Evolutionary conservation across 805 yeast genomes (phyloP).

Genomic region (Lipomyces sp.): DNA sequence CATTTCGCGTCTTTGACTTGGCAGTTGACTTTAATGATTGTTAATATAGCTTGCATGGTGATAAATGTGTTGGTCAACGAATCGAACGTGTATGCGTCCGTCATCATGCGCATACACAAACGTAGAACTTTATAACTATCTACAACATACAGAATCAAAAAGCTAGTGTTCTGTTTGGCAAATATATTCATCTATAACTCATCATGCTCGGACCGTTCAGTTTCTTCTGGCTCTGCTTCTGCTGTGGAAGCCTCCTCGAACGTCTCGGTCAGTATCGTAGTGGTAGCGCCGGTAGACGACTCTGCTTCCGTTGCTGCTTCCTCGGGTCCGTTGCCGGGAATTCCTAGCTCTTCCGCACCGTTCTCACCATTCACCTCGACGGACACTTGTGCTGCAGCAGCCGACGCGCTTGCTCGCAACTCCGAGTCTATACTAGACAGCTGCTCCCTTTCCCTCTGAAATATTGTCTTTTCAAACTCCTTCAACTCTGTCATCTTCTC

Average conservation of each 20-base stretch:
- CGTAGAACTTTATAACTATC: not conserved
- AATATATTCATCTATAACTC: slow-evolving; percentile 19
- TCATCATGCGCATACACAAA: not conserved
- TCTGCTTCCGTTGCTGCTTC: slow-evolving; percentile 5
- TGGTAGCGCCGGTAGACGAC: slow-evolving; percentile 2
- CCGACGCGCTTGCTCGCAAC: slow-evolving; percentile 5
- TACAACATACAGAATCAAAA: not conserved
- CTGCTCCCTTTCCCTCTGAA: slow-evolving; percentile 23
- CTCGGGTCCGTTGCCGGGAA: slow-evolving; percentile 5
- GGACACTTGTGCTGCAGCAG: slow-evolving; percentile 7
- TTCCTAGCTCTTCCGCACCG: slow-evolving; percentile 1
- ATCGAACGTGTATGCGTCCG: not conserved
- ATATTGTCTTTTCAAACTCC: slow-evolving; percentile 32
- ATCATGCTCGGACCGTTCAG: slow-evolving; percentile 17
- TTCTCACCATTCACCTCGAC: slow-evolving; percentile 5
- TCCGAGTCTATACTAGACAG: slow-evolving; percentile 5
- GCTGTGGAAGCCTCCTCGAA: slow-evolving; percentile 8
- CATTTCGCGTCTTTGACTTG: not conserved
- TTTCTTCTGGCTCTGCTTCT: slow-evolving; percentile 9
- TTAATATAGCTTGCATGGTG: not conserved
- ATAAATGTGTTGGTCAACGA: not conserved
- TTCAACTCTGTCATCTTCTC: slow-evolving; percentile 41
- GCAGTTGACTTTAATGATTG: not conserved
- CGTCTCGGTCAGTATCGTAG: slow-evolving; percentile 12
- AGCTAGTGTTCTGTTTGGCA: not conserved